Conservation (phyloP, 2,329 filamentous ascomycete genomes). For the Amauroascus niger region DNA sequence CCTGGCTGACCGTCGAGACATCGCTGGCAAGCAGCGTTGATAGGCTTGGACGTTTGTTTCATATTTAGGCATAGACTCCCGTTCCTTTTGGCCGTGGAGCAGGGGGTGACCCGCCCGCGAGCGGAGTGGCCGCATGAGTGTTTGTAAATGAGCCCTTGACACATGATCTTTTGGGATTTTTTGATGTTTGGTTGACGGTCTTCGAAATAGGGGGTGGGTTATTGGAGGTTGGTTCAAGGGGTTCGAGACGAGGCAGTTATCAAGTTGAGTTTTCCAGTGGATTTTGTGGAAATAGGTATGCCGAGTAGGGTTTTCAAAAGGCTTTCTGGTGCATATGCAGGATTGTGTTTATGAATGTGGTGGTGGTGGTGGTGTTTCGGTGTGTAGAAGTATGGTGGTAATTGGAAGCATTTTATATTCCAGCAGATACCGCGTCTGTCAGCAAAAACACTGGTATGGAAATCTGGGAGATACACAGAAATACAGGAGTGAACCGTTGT, state of each 20-base stretch:
- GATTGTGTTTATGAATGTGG: not conserved
- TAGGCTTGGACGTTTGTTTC: not conserved
- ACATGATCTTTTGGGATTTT: not conserved
- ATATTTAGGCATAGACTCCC: not conserved
- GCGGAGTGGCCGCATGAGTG: not conserved
- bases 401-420: not conserved
- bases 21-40: not conserved
- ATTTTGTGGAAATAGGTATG: too few relatives aligned
- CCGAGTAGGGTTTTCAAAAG: too few relatives aligned
- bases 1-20: not conserved
- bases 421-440: too few relatives aligned
- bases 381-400: not conserved
- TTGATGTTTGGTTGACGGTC: not conserved
- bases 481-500: too few relatives aligned
- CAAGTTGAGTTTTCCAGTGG: too few relatives aligned
- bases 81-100: not conserved
- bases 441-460: not conserved
- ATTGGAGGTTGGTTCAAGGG: too few relatives aligned
- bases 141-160: not conserved
- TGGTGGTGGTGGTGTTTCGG: not conserved
- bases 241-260: too few relatives aligned
- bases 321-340: too few relatives aligned
- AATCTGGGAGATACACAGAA: not conserved
- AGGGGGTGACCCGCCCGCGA: not conserved
- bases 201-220: not conserved